These are phyloP conservation scores for Apiospora kogelbergensis DNA, from an alignment of 2,329 filamentous ascomycete genomes.

Conservation along the genomic window DNA sequence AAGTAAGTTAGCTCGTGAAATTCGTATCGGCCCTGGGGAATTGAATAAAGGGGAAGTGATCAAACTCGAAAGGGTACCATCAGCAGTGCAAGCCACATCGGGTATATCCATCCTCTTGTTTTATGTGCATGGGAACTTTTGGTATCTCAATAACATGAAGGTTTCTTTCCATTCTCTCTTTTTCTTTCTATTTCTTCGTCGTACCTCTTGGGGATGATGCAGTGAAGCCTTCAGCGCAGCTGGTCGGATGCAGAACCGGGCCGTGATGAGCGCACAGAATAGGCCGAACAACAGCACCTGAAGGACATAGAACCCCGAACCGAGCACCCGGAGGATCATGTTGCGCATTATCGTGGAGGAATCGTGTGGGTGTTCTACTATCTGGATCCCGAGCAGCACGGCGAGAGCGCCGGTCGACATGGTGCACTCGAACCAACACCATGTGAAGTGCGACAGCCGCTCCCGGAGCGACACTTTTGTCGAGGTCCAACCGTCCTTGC, in stretches of 20 bases:
- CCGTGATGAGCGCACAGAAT: slow-evolving; percentile 51
- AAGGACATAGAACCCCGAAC: slow-evolving; percentile 47
- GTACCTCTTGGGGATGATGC: slow-evolving; percentile 53
- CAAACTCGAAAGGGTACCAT: too few relatives aligned
- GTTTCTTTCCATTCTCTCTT: too few relatives aligned
- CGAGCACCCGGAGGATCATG: slow-evolving; percentile 42
- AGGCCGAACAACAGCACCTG: slow-evolving; percentile 48
- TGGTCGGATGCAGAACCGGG: slow-evolving; percentile 59
- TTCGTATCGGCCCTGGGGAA: too few relatives aligned
- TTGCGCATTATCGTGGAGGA: slow-evolving; percentile 39
- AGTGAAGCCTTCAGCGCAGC: slow-evolving; percentile 59
- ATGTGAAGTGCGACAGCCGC: slow-evolving; percentile 17
- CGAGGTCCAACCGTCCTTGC: background rate
- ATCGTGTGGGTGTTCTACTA: slow-evolving; percentile 37
- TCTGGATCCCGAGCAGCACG: slow-evolving; percentile 22
- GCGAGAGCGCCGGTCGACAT: slow-evolving; percentile 36
- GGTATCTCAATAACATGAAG: too few relatives aligned
- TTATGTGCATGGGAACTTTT: slow-evolving; percentile 25
- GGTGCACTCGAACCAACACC: slow-evolving; percentile 34
- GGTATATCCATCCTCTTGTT: background rate
- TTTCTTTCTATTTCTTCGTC: background rate
- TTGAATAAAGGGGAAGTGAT: too few relatives aligned
- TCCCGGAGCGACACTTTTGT: slow-evolving; percentile 5
- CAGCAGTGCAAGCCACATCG: background rate
- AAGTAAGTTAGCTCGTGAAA: background rate